Evolutionary conservation across 2,329 filamentous ascomycete species (phyloP), one percentile per base, ranked within the genome.

Genomic region (Raffaelea albimanens): DNA sequence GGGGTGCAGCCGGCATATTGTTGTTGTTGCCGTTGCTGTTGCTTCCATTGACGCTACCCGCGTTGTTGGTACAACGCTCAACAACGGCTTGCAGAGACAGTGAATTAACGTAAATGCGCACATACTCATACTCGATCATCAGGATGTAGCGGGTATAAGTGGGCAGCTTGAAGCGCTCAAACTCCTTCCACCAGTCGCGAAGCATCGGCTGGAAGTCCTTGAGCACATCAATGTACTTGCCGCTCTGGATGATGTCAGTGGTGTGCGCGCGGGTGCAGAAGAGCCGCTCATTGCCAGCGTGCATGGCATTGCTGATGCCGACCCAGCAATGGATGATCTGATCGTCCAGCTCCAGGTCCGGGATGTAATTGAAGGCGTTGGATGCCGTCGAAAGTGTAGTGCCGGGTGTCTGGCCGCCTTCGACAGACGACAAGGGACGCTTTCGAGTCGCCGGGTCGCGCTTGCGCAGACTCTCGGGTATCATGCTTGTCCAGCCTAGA

Each of bases 71-170:
- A 66, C 87, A 95, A 51, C 90, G 80, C 65, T 96, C 91, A 5
- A 97, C 88, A 3, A 97, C 89, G 20, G 93, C 93, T 66, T 98
- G 93, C 2, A 98, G 71, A 2, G 90, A 90, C 2, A 98, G 73
- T 1, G 90, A 95, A 63, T 97, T 96, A 67, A 96, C 78, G 61
- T 97, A 97, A 44, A 96, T 85, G 58, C 91, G 80, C 22, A 91
- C 88, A 61, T 96, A 96, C 59, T 97, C 88, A 59, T 93, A 96
- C 67, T 98, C 93, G 55, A 97, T 96, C 8, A 81, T 84, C 25
- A 98, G 72, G 50, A 97, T 90, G 61, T 89, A 81, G 25, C 76
- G 69, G 54, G 81, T 82, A 53, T 76, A 83, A 20, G 70, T 76
- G 2, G 82, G 81, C 45, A 85, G 72, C 48, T 78, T 76, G 58